Evolutionary conservation across 805 yeast genomes (phyloP).

Genomic region (Priceomyces haplophilus): DNA sequence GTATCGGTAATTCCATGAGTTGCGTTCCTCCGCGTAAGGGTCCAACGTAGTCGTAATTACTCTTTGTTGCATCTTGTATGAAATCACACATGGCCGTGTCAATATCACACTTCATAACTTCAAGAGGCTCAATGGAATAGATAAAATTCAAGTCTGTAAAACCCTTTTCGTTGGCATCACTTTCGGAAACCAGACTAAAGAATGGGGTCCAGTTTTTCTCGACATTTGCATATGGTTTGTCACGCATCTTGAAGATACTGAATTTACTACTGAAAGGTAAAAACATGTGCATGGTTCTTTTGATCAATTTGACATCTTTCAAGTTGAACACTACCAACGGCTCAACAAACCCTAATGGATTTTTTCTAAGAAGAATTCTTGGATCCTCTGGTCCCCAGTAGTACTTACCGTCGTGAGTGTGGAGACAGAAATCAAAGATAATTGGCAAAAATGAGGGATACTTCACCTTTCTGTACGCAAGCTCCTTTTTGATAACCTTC

Average conservation of each 20-base stretch:
- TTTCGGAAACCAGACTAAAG: constrained; percentile 6
- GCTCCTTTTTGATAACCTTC: constrained; percentile 8
- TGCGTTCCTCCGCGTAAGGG: constrained; percentile 32
- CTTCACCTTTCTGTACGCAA: constrained; percentile 13
- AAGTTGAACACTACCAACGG: constrained; percentile 26
- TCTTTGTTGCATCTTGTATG: constrained; percentile 17
- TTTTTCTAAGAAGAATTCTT: constrained; percentile 11
- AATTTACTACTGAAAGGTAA: constrained; percentile 14
- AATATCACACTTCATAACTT: constrained; percentile 27
- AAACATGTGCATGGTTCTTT: constrained; percentile 11
- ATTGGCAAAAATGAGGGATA: constrained; percentile 20
- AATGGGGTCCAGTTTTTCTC: constrained; percentile 31
- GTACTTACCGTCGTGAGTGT: constrained; percentile 8
- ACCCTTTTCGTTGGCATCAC: constrained; percentile 4
- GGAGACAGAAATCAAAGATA: constrained; percentile 10
- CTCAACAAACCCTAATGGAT: constrained; percentile 17
- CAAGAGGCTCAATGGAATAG: constrained; percentile 27
- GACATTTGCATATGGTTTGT: constrained; percentile 13
- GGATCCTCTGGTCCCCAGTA: constrained; percentile 19
- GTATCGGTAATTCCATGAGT: constrained; percentile 20
- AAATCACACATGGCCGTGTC: constrained; percentile 27
- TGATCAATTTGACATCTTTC: constrained; percentile 8
- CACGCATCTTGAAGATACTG: constrained; percentile 12
- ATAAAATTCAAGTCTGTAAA: constrained; percentile 18
- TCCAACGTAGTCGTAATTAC: constrained; percentile 19